phyloP scores from a whole-genome alignment of 2,329 filamentous ascomycete species.

The Fragosphaeria purpurea region DNA sequence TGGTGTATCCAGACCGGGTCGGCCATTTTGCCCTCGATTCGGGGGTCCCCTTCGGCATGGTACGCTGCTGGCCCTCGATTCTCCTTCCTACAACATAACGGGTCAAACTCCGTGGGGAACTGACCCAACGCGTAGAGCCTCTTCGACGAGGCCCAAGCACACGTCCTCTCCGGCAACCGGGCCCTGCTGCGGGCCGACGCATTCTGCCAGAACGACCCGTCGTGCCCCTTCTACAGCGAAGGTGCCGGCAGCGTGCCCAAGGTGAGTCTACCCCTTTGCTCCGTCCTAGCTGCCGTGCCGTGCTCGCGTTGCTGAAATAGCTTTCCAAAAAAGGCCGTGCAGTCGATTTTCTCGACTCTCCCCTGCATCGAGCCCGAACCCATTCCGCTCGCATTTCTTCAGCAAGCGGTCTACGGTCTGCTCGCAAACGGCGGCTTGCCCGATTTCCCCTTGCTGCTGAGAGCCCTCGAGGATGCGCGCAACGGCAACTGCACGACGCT shows the following conservation, averaged over 20 bases:
- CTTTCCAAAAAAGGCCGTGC: no score
- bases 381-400: background rate
- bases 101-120: no score
- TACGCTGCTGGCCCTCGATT: background rate
- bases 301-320: no score
- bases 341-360: background rate
- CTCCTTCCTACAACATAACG: no score
- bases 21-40: slow-evolving; percentile 1
- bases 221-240: background rate
- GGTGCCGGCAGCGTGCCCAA: background rate
- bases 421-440: background rate
- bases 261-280: background rate
- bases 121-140: background rate
- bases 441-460: background rate
- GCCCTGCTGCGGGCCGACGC: background rate
- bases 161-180: background rate
- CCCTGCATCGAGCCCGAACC: background rate
- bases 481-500: background rate
- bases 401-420: background rate
- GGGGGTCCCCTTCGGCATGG: background rate
- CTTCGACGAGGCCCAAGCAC: slow-evolving; percentile 1
- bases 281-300: no score
- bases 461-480: background rate
- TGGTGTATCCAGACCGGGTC: background rate
- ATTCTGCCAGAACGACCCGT: background rate